phyloP scores from a whole-genome alignment of 805 yeast genomes.

The Starmerella stellata region DNA sequence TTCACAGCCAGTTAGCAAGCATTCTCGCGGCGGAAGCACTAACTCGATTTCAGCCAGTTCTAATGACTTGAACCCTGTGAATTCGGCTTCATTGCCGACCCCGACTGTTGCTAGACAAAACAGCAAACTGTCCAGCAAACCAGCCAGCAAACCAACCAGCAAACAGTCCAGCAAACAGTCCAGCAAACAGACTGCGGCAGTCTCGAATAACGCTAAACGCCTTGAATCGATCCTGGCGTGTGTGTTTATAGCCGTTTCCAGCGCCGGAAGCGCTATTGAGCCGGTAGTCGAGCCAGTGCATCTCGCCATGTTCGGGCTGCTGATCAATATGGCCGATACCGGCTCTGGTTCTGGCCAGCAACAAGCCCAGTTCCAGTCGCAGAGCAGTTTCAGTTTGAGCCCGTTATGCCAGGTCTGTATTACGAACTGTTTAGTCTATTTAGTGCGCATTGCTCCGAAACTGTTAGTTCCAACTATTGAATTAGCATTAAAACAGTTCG shows the following conservation, averaged over 20 bases:
- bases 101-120: too few species aligned
- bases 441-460: slow-evolving; percentile 11
- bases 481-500: slow-evolving; percentile 10
- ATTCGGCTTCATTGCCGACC: too few species aligned
- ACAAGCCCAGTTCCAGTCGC: not conserved
- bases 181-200: not conserved
- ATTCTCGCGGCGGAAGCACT: not conserved
- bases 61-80: too few species aligned
- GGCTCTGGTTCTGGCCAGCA: not conserved
- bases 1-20: too few species aligned
- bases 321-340: slow-evolving; percentile 10
- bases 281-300: slow-evolving; percentile 13
- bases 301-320: slow-evolving; percentile 11
- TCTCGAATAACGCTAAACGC: too few species aligned
- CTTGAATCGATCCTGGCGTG: slow-evolving; percentile 9
- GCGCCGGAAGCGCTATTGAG: slow-evolving; percentile 12
- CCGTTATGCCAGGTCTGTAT: not conserved
- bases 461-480: slow-evolving; percentile 10
- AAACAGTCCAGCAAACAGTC: too few species aligned
- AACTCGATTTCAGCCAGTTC: too few species aligned
- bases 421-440: slow-evolving; percentile 5
- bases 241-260: slow-evolving; percentile 4
- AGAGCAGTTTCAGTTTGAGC: not conserved
- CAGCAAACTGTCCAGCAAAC: too few species aligned
- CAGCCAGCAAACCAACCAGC: too few species aligned